Evolutionary conservation across 257 asterid species (phyloP), one percentile per base, ranked within the genome.

Genomic region (Anisodus tanguticus): DNA sequence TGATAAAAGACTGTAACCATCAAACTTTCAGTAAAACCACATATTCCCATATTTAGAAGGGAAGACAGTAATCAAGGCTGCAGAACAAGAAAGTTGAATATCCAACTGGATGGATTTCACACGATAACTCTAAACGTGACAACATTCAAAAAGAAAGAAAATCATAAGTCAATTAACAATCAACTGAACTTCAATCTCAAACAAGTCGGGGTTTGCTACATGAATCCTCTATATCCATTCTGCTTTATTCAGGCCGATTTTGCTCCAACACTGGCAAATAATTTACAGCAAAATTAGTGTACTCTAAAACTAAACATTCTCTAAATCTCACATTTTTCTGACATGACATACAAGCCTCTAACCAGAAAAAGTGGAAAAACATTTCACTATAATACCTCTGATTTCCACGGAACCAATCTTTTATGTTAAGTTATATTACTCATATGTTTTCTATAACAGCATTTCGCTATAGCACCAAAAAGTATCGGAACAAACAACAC

Each of bases 171-270:
- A n/a, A 63, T 9, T 19, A 63, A 71, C 37, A 71, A 71, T 31
- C 54, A 69, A 41, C 54, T 69, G 39, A 69, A 69, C 77, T 39
- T 2, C 77, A 69, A 39, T 69, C 26, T 68, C 77, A 68, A 5
- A 15, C 53, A 37, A 68, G 51, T 37, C 35, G 35, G 35, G 35
- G 35, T 31, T 31, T 31, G 35, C 2, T 31, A 31, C 1, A 31
- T 1, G 35, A 31, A 68, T 37, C 77, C 51, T 68, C 76, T 68
- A 37, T 35, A 67, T 67, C 74, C 47, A 67, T 37, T 67, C 76
- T 15, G 49, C 76, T 37, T 1, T 35, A 6, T 37, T 67, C 1
- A 37, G 49, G 22, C 49, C 76, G 49, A 67, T 0, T 67, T 67
- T 35, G 19, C 51, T 15, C 26, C 3, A 15, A 15, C 12, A 16